Evolutionary conservation across 2,329 filamentous ascomycete genomes (phyloP), one percentile per base, ranked within the genome.

Genomic region (Penicillium occitanis): DNA sequence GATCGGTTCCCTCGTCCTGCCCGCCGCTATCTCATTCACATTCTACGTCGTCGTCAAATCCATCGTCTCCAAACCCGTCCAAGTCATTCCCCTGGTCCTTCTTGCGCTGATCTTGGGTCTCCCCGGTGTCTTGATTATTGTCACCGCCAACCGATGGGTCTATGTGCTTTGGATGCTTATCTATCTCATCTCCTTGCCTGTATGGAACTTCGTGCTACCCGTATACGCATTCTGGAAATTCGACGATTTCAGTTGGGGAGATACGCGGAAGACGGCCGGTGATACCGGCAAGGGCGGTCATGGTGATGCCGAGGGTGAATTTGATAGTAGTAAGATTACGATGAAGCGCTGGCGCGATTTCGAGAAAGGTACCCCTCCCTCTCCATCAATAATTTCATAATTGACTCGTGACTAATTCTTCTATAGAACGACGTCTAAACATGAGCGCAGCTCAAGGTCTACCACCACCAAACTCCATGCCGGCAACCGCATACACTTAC

Each of bases 341-440:
- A 99, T 99, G 95, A 97, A 97, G 85, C 84, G 95, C 72, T 99
- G 95, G 95, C 91, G 90, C 69, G 95, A 99, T 80, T 99, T 98
- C 76, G 95, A 99, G 83, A 87, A 86, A 78, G 89, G 87, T 85
- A 82, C 77, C 78, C 58, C 13, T n/a, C 50, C 7, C 62, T 59
- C 40, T 50, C 46, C 37, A 5, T 59, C 42, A 61, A 57, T 55
- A 64, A 42, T 59, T 51, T 19, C 13, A 25, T 25, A 0, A 2
- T 10, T 51, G 3, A 14, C 13, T 2, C 14, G 7, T 33, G 10
- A 66, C 40, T 42, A 30, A 42, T 11, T 37, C 2, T n/a, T 55
- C 13, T 48, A 37, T 67, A 80, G 78, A 80, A 75, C 78, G 78
- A 55, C 77, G 78, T 50, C 65, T 78, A 55, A 75, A 71, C 68